A percentile compares a stretch with the other conserved stretches of the same genome.
Evolutionary conservation across 2,329 filamentous ascomycete species (phyloP).

Genomic region (Diaporthe humulicola): DNA sequence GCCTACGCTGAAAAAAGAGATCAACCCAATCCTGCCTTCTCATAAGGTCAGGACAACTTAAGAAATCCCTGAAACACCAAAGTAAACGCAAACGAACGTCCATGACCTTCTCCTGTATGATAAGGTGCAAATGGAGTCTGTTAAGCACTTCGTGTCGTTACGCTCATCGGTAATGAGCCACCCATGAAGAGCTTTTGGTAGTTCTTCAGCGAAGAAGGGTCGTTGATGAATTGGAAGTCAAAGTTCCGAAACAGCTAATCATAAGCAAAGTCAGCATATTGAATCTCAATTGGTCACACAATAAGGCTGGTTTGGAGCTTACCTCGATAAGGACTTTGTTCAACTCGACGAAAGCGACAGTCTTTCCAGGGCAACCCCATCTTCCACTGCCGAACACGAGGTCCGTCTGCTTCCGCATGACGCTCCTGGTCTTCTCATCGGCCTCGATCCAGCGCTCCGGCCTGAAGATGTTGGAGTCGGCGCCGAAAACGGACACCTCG

Average conservation of each 20-base stretch:
- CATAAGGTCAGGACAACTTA: too few species aligned
- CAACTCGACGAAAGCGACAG: slow-evolving; percentile 30
- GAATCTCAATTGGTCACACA: not conserved
- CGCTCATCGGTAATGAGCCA: slow-evolving; percentile 24
- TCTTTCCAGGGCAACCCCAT: slow-evolving; percentile 32
- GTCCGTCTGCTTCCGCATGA: slow-evolving; percentile 31
- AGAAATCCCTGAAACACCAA: not conserved
- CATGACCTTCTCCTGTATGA: not conserved
- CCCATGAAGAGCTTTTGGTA: slow-evolving; percentile 5
- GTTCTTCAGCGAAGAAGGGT: slow-evolving; percentile 10
- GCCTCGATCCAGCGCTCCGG: slow-evolving; percentile 41
- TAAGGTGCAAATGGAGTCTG: not conserved
- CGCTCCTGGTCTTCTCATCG: slow-evolving; percentile 31
- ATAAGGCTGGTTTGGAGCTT: not conserved
- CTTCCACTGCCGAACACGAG: slow-evolving; percentile 32
- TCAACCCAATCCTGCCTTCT: not conserved
- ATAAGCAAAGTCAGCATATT: not conserved
- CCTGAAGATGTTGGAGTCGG: slow-evolving; percentile 37
- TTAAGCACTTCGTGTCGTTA: slow-evolving; percentile 6
- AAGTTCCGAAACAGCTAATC: slow-evolving; percentile 31
- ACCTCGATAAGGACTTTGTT: slow-evolving; percentile 34
- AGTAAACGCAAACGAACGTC: not conserved
- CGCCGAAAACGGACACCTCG: slow-evolving; percentile 39
- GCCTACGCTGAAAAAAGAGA: not conserved
- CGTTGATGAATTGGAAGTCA: not conserved